These are phyloP conservation scores for Aspergillus caelatus DNA, from an alignment of 2,329 filamentous ascomycete species.

Conservation along the genomic window DNA sequence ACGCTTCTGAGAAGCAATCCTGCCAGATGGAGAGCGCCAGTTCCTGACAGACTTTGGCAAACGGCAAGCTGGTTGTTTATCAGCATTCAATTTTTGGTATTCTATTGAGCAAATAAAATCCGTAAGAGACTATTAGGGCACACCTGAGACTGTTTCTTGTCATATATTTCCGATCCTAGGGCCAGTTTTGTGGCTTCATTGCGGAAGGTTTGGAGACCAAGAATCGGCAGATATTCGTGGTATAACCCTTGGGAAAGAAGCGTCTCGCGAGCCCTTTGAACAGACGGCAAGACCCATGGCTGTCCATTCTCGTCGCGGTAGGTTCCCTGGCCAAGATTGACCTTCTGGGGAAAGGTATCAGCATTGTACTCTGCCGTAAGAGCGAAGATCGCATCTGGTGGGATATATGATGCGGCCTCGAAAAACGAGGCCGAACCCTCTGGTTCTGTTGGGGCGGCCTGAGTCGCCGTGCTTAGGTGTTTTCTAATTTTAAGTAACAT, in stretches of 20 bases:
- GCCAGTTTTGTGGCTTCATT: slow-evolving; percentile 83
- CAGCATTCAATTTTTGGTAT: neutral
- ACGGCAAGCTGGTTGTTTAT: slow-evolving; percentile 40
- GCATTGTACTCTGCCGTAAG: slow-evolving; percentile 61
- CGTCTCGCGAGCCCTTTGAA: slow-evolving; percentile 55
- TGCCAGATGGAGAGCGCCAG: slow-evolving; percentile 43
- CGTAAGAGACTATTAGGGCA: neutral
- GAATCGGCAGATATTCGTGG: slow-evolving; percentile 96
- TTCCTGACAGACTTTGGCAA: slow-evolving; percentile 87
- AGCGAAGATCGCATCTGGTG: slow-evolving; percentile 29
- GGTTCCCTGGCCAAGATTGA: slow-evolving; percentile 89
- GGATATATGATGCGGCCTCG: slow-evolving; percentile 18
- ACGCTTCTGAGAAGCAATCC: slow-evolving; percentile 22
- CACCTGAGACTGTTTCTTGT: slow-evolving; percentile 16
- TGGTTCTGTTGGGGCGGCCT: neutral
- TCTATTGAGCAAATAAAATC: neutral
- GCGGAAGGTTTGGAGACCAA: slow-evolving; percentile 79
- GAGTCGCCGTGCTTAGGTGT: neutral
- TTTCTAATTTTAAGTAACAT: neutral
- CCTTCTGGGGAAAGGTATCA: slow-evolving; percentile 72
- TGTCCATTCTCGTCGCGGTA: slow-evolving; percentile 91
- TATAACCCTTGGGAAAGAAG: slow-evolving; percentile 69
- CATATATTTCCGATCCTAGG: slow-evolving; percentile 58
- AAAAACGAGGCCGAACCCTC: slow-evolving; percentile 16
- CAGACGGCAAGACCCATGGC: slow-evolving; percentile 90